Percentiles rank a stretch among this genome's conserved stretches.
Evolutionary conservation across 2,329 filamentous ascomycete species (phyloP).

Genomic region (Exserohilum turcica): DNA sequence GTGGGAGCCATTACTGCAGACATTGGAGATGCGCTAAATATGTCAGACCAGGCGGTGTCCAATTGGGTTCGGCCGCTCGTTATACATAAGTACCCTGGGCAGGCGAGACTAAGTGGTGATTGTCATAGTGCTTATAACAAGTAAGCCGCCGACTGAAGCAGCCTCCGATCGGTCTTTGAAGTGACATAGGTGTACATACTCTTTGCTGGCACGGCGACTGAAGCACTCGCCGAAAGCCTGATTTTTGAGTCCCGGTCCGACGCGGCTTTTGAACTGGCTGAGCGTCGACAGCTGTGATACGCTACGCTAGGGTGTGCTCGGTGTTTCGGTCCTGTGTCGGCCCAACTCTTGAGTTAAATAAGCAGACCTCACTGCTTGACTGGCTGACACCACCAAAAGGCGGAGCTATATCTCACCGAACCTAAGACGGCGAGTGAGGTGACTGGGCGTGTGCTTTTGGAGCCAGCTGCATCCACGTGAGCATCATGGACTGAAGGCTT

Average conservation of each 20-base stretch:
- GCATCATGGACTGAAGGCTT: background rate
- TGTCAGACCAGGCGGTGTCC: background rate
- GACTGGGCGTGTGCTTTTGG: background rate
- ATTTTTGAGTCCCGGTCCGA: background rate
- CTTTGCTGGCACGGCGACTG: background rate
- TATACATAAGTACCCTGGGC: background rate
- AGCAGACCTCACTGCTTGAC: background rate
- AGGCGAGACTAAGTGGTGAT: background rate
- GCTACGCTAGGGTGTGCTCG: background rate
- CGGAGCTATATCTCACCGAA: background rate
- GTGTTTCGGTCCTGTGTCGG: conserved; percentile 5
- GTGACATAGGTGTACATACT: background rate
- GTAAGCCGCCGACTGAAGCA: background rate
- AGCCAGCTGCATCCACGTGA: background rate
- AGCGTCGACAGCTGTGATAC: background rate
- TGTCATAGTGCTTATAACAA: background rate
- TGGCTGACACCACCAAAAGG: background rate
- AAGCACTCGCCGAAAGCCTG: background rate
- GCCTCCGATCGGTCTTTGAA: background rate
- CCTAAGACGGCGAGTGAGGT: background rate
- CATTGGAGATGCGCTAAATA: background rate
- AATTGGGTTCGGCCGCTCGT: background rate
- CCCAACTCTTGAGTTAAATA: background rate
- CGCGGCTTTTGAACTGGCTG: background rate
- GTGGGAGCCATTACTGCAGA: background rate